Base-by-base conservation (phyloP, 371 early-diverging fungal genomes). In the Mucor mucedo region DNA sequence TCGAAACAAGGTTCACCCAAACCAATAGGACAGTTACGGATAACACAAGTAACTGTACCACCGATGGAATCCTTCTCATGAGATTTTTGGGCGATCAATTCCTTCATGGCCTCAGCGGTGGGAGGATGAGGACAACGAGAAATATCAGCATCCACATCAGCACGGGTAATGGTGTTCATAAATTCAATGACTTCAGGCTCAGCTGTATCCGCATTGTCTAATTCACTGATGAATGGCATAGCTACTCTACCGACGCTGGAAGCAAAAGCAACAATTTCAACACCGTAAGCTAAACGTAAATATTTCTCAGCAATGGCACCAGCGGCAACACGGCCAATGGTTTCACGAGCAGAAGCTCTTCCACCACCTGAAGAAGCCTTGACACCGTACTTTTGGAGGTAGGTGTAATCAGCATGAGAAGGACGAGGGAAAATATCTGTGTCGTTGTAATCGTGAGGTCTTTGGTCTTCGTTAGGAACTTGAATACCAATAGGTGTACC, bases 1-100 rank as follows among this genome's bases (percentile, higher is more conserved):
- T 98, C 98, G 70, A 98, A 98, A 77, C 95, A 93, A 8, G 98
- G 98, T 73, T 98, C 98, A 55, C 98, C 98, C 57, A 98, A 81
- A n/a, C 98, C 98, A 13, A 86, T 70, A 11, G 98, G 98, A 33
- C 90, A 88, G 62, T 94, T 93, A 53, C 98, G 88, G 72, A 98
- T 93, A 38, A 98, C 96, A 76, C 98, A 98, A n/a, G 94, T 93
- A 13, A 98, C 91, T 2, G 92, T 90, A n/a, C 98, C 98, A 60
- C 98, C 98, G 58, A 96, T 91, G 9, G 97, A 97, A 77, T 98
- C 93, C 62, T 91, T 83, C 45, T 88, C 90, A 35, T 90, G 89
- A 59, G 89, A 87, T 54, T 92, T 90, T 58, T 82, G 72, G 29
- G 93, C 73, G 59, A 98, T 96, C 48, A 76, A 69, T 57, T 77